Evolutionary conservation across 2,329 filamentous ascomycete species (phyloP).

Genomic region (Fusarium robinianum): DNA sequence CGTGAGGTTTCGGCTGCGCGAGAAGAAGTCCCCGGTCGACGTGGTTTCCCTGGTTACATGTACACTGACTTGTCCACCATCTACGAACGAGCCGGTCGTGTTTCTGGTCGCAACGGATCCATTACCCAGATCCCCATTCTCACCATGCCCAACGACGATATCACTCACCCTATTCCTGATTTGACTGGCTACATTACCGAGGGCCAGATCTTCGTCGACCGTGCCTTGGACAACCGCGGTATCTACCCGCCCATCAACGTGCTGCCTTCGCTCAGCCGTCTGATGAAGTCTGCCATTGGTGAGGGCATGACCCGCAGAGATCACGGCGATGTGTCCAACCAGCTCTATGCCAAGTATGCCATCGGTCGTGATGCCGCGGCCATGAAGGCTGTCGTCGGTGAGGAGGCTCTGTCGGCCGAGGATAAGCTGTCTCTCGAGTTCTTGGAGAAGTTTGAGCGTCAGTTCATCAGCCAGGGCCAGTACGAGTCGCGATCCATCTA

Average conservation of each 20-base stretch:
- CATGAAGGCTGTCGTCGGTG: slow-evolving; percentile 99
- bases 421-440: slow-evolving; percentile 98
- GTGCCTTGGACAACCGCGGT: slow-evolving; percentile 91
- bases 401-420: slow-evolving; percentile 92
- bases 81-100: slow-evolving; percentile 98
- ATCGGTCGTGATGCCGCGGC: slow-evolving; percentile 97
- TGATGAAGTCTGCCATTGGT: slow-evolving; percentile 99
- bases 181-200: slow-evolving; percentile 99
- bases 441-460: slow-evolving; percentile 96
- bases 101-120: slow-evolving; percentile 93
- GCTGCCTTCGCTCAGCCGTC: slow-evolving; percentile 92
- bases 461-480: slow-evolving; percentile 87
- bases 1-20: slow-evolving; percentile 97
- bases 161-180: slow-evolving; percentile 98
- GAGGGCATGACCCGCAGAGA: slow-evolving; percentile 96
- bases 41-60: slow-evolving; percentile 99
- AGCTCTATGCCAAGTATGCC: slow-evolving; percentile 99
- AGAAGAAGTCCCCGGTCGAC: slow-evolving; percentile 98
- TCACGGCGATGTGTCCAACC: slow-evolving; percentile 98
- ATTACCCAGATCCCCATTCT: slow-evolving; percentile 99
- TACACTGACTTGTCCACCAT: slow-evolving; percentile 99
- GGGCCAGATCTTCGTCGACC: slow-evolving; percentile 97
- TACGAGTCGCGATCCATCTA: slow-evolving; percentile 92
- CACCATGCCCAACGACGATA: slow-evolving; percentile 99
- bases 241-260: slow-evolving; percentile 99